These are phyloP conservation scores for Albatrellus sp. DNA, from an alignment of 1,284 basidiomycete species.

Conservation along the genomic window DNA sequence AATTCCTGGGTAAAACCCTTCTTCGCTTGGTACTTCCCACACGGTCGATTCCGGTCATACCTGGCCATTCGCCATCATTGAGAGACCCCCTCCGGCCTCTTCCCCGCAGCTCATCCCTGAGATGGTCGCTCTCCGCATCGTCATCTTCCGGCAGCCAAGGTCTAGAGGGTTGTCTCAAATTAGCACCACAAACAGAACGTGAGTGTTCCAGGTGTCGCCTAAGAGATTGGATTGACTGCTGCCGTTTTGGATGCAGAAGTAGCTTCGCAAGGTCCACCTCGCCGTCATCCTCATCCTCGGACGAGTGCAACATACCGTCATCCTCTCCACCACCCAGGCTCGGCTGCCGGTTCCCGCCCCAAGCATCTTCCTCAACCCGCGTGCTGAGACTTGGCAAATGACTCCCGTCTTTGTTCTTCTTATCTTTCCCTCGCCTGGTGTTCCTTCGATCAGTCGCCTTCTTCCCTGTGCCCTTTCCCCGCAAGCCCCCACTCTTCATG, in stretches of 20 bases:
- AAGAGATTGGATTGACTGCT: slow-evolving; percentile 30
- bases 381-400: slow-evolving; percentile 28
- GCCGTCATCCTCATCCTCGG: slow-evolving; percentile 41
- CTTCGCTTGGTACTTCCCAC: slow-evolving; percentile 15
- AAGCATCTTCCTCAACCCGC: slow-evolving; percentile 27
- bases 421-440: background rate
- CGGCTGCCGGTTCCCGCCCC: slow-evolving; percentile 17
- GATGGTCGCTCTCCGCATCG: background rate
- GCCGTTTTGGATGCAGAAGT: slow-evolving; percentile 58
- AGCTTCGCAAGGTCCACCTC: slow-evolving; percentile 55
- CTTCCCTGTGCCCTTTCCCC: slow-evolving; percentile 3
- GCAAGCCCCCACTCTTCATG: slow-evolving; percentile 3
- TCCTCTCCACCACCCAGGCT: slow-evolving; percentile 20
- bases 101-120: background rate
- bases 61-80: slow-evolving; percentile 11
- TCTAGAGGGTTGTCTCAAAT: background rate
- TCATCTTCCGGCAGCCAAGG: slow-evolving; percentile 6
- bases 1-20: slow-evolving; percentile 8
- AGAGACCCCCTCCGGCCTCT: slow-evolving; percentile 9
- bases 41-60: background rate
- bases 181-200: background rate
- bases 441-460: background rate
- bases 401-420: slow-evolving; percentile 11
- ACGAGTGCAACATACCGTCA: slow-evolving; percentile 15
- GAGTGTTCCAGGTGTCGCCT: slow-evolving; percentile 7